Evolutionary conservation across 1,139 yeast species (phyloP), one percentile per base, ranked within the genome.

Genomic region (Protomyces arabidopsidicola): DNA sequence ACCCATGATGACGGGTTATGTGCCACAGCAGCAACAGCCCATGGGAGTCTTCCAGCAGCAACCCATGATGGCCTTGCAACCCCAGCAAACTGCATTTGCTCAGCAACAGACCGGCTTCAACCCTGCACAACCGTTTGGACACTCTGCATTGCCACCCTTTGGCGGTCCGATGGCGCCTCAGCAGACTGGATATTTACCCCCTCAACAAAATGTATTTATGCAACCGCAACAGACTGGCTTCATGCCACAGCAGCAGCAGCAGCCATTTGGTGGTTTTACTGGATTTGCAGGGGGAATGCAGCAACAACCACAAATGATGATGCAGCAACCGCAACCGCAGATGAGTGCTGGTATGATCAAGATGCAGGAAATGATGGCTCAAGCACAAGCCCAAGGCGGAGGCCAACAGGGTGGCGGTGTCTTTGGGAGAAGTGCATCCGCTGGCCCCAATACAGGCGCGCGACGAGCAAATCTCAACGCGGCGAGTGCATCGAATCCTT

Each of bases 1-100:
- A 16, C 59, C 51, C 12, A 63, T 39, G 61, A 65, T 34, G 45
- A 64, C 65, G 27, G 56, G 53, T 45, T 52, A 51, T 27, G 39
- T 36, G 3, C 61, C 64, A 1, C 66, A 65, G 42, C 66, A 65
- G 9, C 63, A 35, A 14, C 68, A 64, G 24, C 61, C 48, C 9
- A 56, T 38, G 45, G 53, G 48, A 3, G 20, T 31, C 72, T 71
- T 38, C 20, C 55, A 35, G 1, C 31, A 59, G 75, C 79, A 1
- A 78, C 75, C 67, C 76, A 74, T 68, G 70, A 68, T 63, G 63
- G 74, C 48, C 5, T 68, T 72, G 12, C 63, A 69, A 12, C 72
- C 72, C 56, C 75, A 74, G 75, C 85, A 83, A 70, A 82, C 89
- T 5, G 65, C 72, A 65, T 63, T 74, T 62, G 52, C 65, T 63